Percentiles rank a stretch among this genome's conserved stretches.
Evolutionary conservation across 306 rosid genomes (phyloP).

Genomic region (Cucumis melo): DNA sequence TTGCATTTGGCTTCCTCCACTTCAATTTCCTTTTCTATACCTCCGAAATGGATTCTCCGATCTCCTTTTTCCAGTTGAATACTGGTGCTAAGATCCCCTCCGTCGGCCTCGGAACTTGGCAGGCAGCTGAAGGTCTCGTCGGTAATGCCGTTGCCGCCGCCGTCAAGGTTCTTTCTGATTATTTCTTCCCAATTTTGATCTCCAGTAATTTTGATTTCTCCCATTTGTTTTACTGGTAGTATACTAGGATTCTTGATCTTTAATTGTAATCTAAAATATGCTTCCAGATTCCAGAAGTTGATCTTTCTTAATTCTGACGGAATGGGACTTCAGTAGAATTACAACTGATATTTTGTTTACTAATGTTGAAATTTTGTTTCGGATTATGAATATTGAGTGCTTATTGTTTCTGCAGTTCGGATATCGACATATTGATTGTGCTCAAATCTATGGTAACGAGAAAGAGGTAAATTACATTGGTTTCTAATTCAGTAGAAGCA

Average conservation of each 20-base stretch:
- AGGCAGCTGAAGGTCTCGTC: slow-evolving; percentile 43
- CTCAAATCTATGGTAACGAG: slow-evolving; percentile 59
- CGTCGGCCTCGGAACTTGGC: slow-evolving; percentile 72
- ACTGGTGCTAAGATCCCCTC: slow-evolving; percentile 77
- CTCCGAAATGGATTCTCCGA: slow-evolving; percentile 24
- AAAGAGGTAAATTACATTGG: slow-evolving; percentile 35
- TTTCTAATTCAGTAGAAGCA: not conserved
- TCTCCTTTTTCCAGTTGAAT: slow-evolving; percentile 40
- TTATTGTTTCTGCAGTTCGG: slow-evolving; percentile 31
- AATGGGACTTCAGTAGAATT: not conserved
- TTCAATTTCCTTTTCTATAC: not conserved
- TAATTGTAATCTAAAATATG: too few species aligned
- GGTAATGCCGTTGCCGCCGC: slow-evolving; percentile 39
- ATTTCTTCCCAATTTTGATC: not conserved
- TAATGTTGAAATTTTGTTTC: not conserved
- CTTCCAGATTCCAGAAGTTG: too few species aligned
- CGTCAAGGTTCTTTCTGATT: slow-evolving; percentile 24
- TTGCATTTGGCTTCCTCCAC: too few species aligned
- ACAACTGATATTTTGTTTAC: not conserved
- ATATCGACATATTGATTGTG: slow-evolving; percentile 77
- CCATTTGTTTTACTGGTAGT: not conserved
- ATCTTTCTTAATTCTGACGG: not conserved
- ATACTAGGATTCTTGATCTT: not conserved
- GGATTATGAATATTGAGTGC: not conserved
- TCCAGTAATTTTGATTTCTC: too few species aligned